Base-by-base conservation (phyloP, 2,329 filamentous ascomycete species). In the Trichoderma citrinoviride region DNA sequence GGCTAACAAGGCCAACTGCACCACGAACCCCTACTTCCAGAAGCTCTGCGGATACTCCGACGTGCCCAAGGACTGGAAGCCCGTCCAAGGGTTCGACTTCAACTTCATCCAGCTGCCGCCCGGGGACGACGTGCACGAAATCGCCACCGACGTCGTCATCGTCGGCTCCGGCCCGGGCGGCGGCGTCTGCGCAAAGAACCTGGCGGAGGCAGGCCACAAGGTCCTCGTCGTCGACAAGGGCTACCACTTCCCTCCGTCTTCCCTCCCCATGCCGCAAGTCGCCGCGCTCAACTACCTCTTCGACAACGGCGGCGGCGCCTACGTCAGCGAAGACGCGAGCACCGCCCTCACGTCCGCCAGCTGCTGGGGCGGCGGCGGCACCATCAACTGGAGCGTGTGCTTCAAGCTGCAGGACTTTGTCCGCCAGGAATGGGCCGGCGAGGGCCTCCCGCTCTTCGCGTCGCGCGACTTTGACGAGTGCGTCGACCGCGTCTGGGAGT, bases 91-190 rank as follows among this genome's bases (percentile, higher is more conserved):
- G 4, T 85, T 83, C 66, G 78, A 84, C 41, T 91, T 84, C 72
- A 74, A 80, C 0, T 91, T 91, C 70, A 72, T 90, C 52, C 87
- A 90, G 71, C 80, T 89, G 68, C 75, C 73, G 2, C 61, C 71
- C 2, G 74, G 72, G 6, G 68, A 70, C n/a, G 68, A 72, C 5
- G 80, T 85, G 0, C 86, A 88, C 67, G 81, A 82, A 3, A 78
- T 96, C 44, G 86, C 92, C 61, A 89, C 90, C 0, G 94, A 97
- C 74, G 87, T 96, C 0, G 86, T 96, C 46, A 87, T 97, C 65
- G 83, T 97, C 21, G 93, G 93, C 2, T 95, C 91, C 43, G 93
- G 93, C 29, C 96, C 91, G 70, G 93, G 93, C 67, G 93, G 91
- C 46, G 91, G 84, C 10, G 92, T 97, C 0, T 86, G 84, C 41